These are phyloP conservation scores for Arachis stenosperma DNA, from an alignment of 306 rosid species.

Conservation along the genomic window DNA sequence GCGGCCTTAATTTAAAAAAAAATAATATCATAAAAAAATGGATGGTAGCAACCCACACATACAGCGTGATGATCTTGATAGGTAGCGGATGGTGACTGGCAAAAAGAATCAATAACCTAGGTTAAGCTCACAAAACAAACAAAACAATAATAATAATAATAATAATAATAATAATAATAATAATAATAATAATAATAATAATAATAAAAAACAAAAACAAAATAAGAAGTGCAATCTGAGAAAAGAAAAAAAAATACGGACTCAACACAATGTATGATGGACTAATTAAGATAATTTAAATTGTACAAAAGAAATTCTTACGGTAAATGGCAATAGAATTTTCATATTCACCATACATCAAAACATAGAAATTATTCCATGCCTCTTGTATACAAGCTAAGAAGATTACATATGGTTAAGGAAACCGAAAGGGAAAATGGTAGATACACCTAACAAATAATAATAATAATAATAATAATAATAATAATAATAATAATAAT, in stretches of 20 bases:
- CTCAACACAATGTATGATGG: too few relatives aligned
- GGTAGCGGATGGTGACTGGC: constrained; percentile 27
- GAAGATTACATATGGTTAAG: neutral
- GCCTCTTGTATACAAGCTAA: neutral
- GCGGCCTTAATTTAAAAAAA: too few relatives aligned
- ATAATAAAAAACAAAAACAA: neutral
- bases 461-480: neutral
- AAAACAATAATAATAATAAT: neutral
- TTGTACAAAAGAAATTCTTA: too few relatives aligned
- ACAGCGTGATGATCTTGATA: constrained; percentile 19
- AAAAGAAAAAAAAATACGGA: too few relatives aligned
- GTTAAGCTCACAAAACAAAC: neutral
- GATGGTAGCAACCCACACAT: constrained; percentile 28
- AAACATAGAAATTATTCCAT: too few relatives aligned
- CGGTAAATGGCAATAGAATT: too few relatives aligned
- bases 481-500: neutral
- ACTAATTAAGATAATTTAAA: too few relatives aligned
- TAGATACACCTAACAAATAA: constrained; percentile 6
- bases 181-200: too few relatives aligned
- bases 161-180: too few relatives aligned
- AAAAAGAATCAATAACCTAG: constrained; percentile 35
- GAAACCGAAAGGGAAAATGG: neutral
- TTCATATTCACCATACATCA: too few relatives aligned
- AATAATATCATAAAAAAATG: neutral
- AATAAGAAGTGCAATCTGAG: neutral